phyloP scores from a whole-genome alignment of 2,329 filamentous ascomycete genomes.

The Stemphylium lycopersici region DNA sequence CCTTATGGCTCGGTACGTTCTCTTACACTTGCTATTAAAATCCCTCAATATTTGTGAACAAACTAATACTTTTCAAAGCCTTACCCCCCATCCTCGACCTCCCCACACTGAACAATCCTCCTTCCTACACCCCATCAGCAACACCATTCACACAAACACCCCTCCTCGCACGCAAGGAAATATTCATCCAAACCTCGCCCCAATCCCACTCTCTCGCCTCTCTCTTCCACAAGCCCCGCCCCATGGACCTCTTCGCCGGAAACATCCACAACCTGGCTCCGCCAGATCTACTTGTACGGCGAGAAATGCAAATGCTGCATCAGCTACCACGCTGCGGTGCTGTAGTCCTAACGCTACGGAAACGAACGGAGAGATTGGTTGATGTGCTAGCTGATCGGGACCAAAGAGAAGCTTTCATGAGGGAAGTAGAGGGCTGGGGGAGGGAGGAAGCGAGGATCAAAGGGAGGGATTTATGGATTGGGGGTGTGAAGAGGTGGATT shows the following conservation, averaged over 20 bases:
- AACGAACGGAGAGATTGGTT: slow-evolving; percentile 47
- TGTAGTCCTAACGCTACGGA: slow-evolving; percentile 59
- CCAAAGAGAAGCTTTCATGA: slow-evolving; percentile 19
- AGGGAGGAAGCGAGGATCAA: slow-evolving; percentile 30
- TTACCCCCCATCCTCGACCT: slow-evolving; percentile 18
- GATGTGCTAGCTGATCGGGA: slow-evolving; percentile 10
- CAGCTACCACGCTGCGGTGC: slow-evolving; percentile 52
- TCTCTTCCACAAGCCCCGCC: slow-evolving; percentile 54
- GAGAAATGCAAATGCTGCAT: slow-evolving; percentile 59
- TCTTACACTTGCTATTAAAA: no score
- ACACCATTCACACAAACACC: slow-evolving; percentile 12
- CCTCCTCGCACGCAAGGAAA: slow-evolving; percentile 48
- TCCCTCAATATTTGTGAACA: no score
- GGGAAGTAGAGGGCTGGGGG: slow-evolving; percentile 33
- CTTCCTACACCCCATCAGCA: slow-evolving; percentile 28
- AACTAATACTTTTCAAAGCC: no score
- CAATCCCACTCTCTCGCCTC: slow-evolving; percentile 46
- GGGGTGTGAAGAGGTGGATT: slow-evolving; percentile 23
- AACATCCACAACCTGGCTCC: slow-evolving; percentile 34
- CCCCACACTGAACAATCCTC: not conserved
- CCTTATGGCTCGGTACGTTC: slow-evolving; percentile 57
- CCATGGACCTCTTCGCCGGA: slow-evolving; percentile 44
- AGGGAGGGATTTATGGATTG: slow-evolving; percentile 34
- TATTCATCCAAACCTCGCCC: slow-evolving; percentile 57
- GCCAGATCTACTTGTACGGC: slow-evolving; percentile 54